Conservation (phyloP, 2,329 filamentous ascomycete species). For the Clarireedia paspali region DNA sequence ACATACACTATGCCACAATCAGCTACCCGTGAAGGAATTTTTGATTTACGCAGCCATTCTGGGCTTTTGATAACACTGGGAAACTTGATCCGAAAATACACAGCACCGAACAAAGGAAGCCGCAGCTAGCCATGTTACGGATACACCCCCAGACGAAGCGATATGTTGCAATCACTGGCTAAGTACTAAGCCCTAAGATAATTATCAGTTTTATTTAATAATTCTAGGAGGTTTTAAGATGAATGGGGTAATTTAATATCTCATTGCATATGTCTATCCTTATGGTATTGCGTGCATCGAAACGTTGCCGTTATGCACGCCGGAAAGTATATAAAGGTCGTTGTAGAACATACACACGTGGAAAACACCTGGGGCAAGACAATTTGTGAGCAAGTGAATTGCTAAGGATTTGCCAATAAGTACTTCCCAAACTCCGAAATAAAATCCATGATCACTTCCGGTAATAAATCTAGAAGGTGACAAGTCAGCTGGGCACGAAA, state of each 20-base stretch:
- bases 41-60: background rate
- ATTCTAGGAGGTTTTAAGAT: background rate
- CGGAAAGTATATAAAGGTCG: conserved; percentile 12
- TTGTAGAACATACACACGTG: conserved; percentile 18
- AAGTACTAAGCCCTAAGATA: conserved; percentile 4
- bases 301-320: conserved; percentile 10
- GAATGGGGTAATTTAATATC: conserved; percentile 1
- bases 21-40: conserved; percentile 5
- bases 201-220: background rate
- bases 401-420: conserved; percentile 20
- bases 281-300: conserved; percentile 4
- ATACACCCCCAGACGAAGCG: conserved; percentile 6
- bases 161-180: background rate
- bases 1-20: conserved; percentile 6
- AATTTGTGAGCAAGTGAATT: conserved; percentile 17
- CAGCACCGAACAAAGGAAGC: conserved; percentile 1
- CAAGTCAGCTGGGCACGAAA: conserved; percentile 18
- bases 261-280: background rate
- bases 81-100: conserved; percentile 1
- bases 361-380: conserved; percentile 14
- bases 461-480: conserved; percentile 42
- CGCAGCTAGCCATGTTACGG: conserved; percentile 16
- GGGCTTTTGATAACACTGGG: background rate
- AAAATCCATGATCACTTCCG: conserved; percentile 35
- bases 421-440: conserved; percentile 3